Base-by-base conservation (phyloP, 441 rosid genomes). In the Francoa sonchifolia region DNA sequence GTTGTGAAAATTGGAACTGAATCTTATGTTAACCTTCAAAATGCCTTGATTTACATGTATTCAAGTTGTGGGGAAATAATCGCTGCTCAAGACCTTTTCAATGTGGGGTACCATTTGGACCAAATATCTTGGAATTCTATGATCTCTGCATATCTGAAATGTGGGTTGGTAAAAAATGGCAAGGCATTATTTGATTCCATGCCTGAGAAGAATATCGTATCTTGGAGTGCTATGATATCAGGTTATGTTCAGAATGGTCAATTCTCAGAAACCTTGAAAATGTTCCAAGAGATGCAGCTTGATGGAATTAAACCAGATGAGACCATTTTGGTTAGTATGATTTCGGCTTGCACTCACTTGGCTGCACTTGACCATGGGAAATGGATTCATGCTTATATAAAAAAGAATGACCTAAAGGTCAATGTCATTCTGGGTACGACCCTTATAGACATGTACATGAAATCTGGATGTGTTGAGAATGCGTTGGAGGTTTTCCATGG, bases 71-170 rank as follows among this genome's bases (percentile, higher is more conserved):
- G 65, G 22, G 74, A 61, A 15, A 18, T 77, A 42, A 32, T 8
- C 5, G 47, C 56, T 2, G 81, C 81, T 0, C 56, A 74, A 42
- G 62, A 48, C 11, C 52, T 77, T 49, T 77, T 77, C 9, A 31
- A 8, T 45, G 42, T 27, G 16, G 64, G 70, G 28, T 15, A 42
- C 38, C 52, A 52, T 26, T 46, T 68, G 60, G 76, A 77, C 52
- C 48, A 43, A 28, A 52, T 77, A 33, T 73, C 85, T 21, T 74
- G 85, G 81, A 77, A 73, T 49, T 73, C 85, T 23, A 71, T 77
- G 74, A 57, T 77, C 33, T 63, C 76, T 8, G 85, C 76, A 5
- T 63, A 74, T 58, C 18, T 66, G 54, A 66, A 57, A 51, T 54
- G 63, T 12, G 61, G 69, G n/a, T 59, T 46, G 35, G 13, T 77